A percentile compares a stretch with the other conserved stretches of the same genome.
Conservation (phyloP, 1,284 basidiomycete genomes). For the Rhodotorula mucilaginosa region DNA sequence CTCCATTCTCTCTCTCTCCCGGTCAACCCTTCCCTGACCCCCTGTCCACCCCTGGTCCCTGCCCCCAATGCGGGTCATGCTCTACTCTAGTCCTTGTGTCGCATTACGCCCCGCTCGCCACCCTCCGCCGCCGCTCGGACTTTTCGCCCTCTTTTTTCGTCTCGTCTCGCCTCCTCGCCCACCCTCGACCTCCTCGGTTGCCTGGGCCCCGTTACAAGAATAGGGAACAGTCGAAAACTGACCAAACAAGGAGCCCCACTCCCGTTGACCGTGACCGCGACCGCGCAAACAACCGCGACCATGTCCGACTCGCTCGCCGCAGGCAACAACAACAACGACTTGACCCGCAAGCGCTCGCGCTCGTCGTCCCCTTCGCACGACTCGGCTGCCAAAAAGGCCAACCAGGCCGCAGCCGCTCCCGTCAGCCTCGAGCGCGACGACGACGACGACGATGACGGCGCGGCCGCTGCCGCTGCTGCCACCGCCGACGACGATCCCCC, state of each 20-base stretch:
- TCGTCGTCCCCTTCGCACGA: conserved; percentile 35
- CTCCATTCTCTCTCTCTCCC: too few species aligned
- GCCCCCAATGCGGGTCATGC: too few species aligned
- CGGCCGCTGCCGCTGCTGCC: conserved; percentile 15
- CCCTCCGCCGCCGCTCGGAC: too few species aligned
- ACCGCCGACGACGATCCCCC: neutral
- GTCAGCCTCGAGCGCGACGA: conserved; percentile 34
- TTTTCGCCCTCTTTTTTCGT: neutral
- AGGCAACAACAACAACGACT: conserved; percentile 15
- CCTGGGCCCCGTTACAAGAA: too few species aligned
- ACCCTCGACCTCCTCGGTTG: neutral
- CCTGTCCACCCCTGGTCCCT: too few species aligned
- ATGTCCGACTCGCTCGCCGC: conserved; percentile 34
- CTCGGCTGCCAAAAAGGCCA: conserved; percentile 36
- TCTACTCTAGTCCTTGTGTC: too few species aligned
- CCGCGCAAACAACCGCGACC: neutral
- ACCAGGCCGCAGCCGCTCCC: conserved; percentile 26
- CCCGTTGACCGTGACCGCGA: neutral
- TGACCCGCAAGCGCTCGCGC: conserved; percentile 39
- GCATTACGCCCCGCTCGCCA: too few species aligned
- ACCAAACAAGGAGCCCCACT: neutral
- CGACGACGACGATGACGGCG: conserved; percentile 11
- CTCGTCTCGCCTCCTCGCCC: neutral
- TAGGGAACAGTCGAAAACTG: too few species aligned
- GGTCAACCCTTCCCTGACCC: too few species aligned